phyloP scores from a whole-genome alignment of 495 filamentous ascomycete genomes.

The Lichina pygmaea region DNA sequence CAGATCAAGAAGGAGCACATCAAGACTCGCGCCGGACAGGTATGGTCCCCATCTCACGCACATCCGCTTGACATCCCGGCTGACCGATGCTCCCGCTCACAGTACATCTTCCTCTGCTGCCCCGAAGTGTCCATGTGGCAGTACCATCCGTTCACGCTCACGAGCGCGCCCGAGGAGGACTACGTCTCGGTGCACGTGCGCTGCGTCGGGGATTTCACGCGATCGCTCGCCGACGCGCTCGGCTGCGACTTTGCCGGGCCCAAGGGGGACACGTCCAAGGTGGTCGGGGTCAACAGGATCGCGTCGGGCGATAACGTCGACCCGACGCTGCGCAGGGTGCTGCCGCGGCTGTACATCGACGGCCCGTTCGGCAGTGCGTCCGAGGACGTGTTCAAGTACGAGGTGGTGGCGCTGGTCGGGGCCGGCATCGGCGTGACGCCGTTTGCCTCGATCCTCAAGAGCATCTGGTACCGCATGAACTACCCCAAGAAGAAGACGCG shows the following conservation, averaged over 20 bases:
- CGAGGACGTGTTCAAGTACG: conserved; percentile 93
- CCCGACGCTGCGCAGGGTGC: conserved; percentile 65
- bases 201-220: conserved; percentile 91
- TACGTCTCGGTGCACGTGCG: conserved; percentile 87
- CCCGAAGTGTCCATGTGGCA: conserved; percentile 67
- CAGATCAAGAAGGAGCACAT: conserved; percentile 66
- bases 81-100: neutral
- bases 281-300: conserved; percentile 53
- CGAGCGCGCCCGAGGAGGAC: conserved; percentile 81
- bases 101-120: conserved; percentile 84
- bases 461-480: conserved; percentile 86
- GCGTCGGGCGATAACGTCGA: conserved; percentile 73
- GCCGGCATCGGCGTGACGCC: conserved; percentile 96
- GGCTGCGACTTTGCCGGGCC: conserved; percentile 35
- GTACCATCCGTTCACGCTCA: conserved; percentile 99
- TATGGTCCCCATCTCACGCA: conserved; percentile 1
- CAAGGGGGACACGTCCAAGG: conserved; percentile 13
- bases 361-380: conserved; percentile 92
- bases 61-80: neutral
- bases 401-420: conserved; percentile 87
- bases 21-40: conserved; percentile 47
- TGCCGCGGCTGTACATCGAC: conserved; percentile 75
- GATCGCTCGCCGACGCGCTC: conserved; percentile 59
- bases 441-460: conserved; percentile 93
- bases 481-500: conserved; percentile 62